phyloP scores from a whole-genome alignment of 2,329 filamentous ascomycete genomes.

The Seiridium unicorne region DNA sequence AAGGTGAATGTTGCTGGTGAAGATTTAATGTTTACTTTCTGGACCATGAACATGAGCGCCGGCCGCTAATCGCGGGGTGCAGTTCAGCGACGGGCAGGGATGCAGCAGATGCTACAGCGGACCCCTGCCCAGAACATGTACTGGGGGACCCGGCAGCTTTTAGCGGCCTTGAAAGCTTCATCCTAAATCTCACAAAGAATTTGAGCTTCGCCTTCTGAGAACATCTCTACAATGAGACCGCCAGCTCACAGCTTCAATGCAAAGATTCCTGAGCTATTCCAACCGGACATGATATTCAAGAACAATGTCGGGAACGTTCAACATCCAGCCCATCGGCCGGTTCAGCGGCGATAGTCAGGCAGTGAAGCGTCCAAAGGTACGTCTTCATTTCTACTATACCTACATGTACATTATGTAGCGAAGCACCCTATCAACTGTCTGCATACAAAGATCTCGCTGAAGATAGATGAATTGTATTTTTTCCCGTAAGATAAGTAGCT shows the following conservation, averaged over 20 bases:
- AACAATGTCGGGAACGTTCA: conserved; percentile 41
- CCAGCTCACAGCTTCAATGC: no score
- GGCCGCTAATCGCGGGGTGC: conserved; percentile 1
- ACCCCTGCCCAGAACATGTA: no score
- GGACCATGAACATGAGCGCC: neutral
- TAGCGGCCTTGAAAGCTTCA: neutral
- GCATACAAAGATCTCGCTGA: no score
- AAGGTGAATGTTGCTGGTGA: no score
- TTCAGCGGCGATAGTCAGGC: conserved; percentile 68
- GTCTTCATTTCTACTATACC: conserved; percentile 11
- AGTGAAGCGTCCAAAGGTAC: conserved; percentile 72
- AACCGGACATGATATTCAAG: neutral
- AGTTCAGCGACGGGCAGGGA: neutral
- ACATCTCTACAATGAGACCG: no score
- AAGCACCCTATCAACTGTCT: neutral
- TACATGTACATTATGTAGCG: neutral
- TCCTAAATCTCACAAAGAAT: neutral
- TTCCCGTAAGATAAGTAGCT: neutral
- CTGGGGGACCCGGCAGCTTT: neutral
- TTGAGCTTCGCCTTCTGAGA: neutral
- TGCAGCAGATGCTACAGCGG: neutral
- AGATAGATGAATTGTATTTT: neutral
- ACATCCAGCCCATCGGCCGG: conserved; percentile 67
- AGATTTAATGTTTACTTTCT: neutral
- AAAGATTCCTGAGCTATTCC: neutral